Conservation (phyloP, 2,329 filamentous ascomycete genomes). For the Beauveria australis region DNA sequence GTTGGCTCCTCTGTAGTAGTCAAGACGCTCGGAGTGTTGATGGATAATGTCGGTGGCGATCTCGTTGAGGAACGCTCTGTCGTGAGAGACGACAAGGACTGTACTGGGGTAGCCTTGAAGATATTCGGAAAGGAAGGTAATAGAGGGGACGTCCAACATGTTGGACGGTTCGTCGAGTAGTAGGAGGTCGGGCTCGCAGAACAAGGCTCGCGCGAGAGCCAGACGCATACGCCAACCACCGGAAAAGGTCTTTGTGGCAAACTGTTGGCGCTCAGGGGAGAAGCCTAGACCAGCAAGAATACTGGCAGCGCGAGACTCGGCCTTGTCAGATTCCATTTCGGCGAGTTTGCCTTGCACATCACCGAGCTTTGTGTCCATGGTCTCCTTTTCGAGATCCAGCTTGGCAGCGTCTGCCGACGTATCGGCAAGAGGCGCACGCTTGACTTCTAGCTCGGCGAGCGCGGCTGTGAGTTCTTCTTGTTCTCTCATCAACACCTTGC, state of each 20-base stretch:
- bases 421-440: conserved; percentile 75
- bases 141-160: conserved; percentile 99
- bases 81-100: conserved; percentile 93
- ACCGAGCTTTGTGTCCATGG: conserved; percentile 79
- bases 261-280: conserved; percentile 85
- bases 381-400: conserved; percentile 81
- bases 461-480: conserved; percentile 79
- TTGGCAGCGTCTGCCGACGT: conserved; percentile 82
- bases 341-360: conserved; percentile 87
- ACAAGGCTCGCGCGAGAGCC: conserved; percentile 86
- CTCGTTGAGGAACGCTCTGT: conserved; percentile 97
- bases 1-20: conserved; percentile 98
- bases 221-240: conserved; percentile 99
- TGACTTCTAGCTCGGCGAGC: conserved; percentile 66
- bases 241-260: conserved; percentile 93
- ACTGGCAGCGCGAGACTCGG: conserved; percentile 87
- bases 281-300: conserved; percentile 96
- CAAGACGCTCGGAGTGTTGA: conserved; percentile 91
- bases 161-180: conserved; percentile 98
- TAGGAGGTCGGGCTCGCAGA: conserved; percentile 93
- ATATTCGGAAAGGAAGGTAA: conserved; percentile 95
- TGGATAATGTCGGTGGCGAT: conserved; percentile 99
- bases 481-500: conserved; percentile 85
- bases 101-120: conserved; percentile 91
- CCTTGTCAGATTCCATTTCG: conserved; percentile 99